phyloP scores from a whole-genome alignment of 495 filamentous ascomycete genomes.

The Penicillium tannophilum region DNA sequence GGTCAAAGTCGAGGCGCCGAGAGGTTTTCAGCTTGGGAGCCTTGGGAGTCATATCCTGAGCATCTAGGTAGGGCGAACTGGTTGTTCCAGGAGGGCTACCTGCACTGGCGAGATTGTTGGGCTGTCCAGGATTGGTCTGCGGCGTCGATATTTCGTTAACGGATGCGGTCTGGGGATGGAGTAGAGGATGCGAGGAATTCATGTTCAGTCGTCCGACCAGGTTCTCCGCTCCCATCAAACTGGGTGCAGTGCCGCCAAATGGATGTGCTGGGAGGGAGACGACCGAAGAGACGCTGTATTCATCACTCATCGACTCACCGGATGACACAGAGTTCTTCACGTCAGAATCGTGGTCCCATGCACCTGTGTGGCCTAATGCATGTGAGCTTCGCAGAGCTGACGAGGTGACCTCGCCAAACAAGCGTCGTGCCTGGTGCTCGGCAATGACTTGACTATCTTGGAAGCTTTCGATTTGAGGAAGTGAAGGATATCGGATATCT shows the following conservation, averaged over 20 bases:
- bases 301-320: slow-evolving; percentile 49
- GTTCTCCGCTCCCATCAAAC: slow-evolving; percentile 67
- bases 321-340: slow-evolving; percentile 42
- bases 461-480: slow-evolving; percentile 47
- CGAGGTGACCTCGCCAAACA: slow-evolving; percentile 80
- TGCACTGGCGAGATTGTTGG: slow-evolving; percentile 21
- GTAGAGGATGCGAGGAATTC: slow-evolving; percentile 53
- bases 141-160: slow-evolving; percentile 37
- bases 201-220: slow-evolving; percentile 69
- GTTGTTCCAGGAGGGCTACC: slow-evolving; percentile 17
- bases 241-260: slow-evolving; percentile 51
- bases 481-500: slow-evolving; percentile 45
- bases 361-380: slow-evolving; percentile 41
- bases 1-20: slow-evolving; percentile 39
- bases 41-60: slow-evolving; percentile 34
- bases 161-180: slow-evolving; percentile 32
- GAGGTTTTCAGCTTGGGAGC: slow-evolving; percentile 30
- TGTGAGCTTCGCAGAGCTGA: slow-evolving; percentile 70
- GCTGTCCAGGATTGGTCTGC: slow-evolving; percentile 36
- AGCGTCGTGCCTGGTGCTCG: slow-evolving; percentile 45
- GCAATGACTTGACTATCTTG: slow-evolving; percentile 32
- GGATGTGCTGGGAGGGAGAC: slow-evolving; percentile 45
- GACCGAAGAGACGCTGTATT: slow-evolving; percentile 41
- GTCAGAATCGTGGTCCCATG: slow-evolving; percentile 31
- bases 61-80: slow-evolving; percentile 14